Percentiles rank a stretch among this genome's conserved stretches.
These are phyloP conservation scores for Apiospora hydei DNA, from an alignment of 2,329 filamentous ascomycete species.

Conservation along the genomic window DNA sequence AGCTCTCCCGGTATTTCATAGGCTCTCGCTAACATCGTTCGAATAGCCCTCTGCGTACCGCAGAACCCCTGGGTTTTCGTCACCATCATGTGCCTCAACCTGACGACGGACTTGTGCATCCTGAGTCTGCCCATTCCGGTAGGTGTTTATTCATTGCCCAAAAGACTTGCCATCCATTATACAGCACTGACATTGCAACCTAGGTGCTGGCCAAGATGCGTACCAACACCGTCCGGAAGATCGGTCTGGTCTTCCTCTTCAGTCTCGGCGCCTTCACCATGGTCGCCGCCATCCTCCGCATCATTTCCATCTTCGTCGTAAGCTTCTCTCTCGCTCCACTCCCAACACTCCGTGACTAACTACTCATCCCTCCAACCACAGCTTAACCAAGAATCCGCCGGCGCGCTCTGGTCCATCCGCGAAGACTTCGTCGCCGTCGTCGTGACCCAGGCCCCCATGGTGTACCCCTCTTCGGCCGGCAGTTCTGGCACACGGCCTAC, in stretches of 20 bases:
- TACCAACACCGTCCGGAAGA: conserved; percentile 23
- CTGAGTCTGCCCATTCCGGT: conserved; percentile 28
- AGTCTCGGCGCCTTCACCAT: conserved; percentile 28
- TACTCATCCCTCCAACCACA: neutral
- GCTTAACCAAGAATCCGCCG: conserved; percentile 15
- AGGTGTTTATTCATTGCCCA: neutral
- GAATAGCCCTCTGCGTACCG: conserved; percentile 25
- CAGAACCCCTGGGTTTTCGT: conserved; percentile 27
- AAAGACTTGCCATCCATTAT: neutral
- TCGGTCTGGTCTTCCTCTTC: conserved; percentile 26
- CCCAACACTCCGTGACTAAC: too few species aligned
- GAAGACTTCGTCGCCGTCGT: conserved; percentile 48
- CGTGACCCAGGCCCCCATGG: conserved; percentile 46
- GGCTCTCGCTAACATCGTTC: conserved; percentile 8
- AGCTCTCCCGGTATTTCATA: neutral
- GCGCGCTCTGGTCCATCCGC: conserved; percentile 47
- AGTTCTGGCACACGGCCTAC: conserved; percentile 35
- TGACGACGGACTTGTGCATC: conserved; percentile 28
- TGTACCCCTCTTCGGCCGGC: conserved; percentile 36
- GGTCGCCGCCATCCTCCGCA: conserved; percentile 26
- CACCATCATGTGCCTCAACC: conserved; percentile 27
- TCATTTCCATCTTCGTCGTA: conserved; percentile 28
- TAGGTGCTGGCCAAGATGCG: conserved; percentile 25
- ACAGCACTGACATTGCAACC: neutral
- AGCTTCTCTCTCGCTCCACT: neutral